phyloP scores from a whole-genome alignment of 345 rosid species.

The Anastatica hierochuntica region DNA sequence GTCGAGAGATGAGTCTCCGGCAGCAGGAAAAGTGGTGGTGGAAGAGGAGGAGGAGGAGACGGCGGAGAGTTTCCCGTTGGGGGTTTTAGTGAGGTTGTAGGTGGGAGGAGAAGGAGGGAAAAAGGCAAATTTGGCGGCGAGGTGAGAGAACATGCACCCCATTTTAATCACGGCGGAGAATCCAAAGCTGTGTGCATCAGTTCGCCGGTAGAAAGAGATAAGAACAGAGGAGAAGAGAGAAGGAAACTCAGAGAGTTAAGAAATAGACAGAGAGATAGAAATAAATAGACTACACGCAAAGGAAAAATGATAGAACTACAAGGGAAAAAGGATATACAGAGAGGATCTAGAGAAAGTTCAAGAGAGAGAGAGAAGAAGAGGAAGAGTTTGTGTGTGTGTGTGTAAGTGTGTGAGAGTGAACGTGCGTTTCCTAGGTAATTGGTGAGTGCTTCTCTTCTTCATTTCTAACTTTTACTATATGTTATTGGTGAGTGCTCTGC shows the following conservation, averaged over 20 bases:
- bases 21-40: conserved; percentile 51
- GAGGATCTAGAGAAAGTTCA: conserved; percentile 1
- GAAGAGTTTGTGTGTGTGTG: background rate
- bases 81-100: conserved; percentile 58
- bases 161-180: conserved; percentile 33
- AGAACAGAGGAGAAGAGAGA: background rate
- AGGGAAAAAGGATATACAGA: background rate
- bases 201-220: background rate
- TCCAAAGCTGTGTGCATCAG: conserved; percentile 15
- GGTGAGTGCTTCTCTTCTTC: conserved; percentile 1
- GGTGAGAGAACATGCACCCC: conserved; percentile 92
- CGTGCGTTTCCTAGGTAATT: conserved; percentile 34
- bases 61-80: conserved; percentile 55
- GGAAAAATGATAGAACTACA: background rate
- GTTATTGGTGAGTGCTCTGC: conserved; percentile 15
- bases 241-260: background rate
- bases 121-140: conserved; percentile 95
- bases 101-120: conserved; percentile 98
- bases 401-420: conserved; percentile 21
- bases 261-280: background rate
- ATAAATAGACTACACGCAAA: background rate
- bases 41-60: conserved; percentile 47
- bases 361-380: conserved; percentile 7
- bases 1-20: conserved; percentile 69
- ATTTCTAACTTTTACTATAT: too few relatives aligned